A percentile compares a stretch with the other conserved stretches of the same genome.
phyloP scores from a whole-genome alignment of 2,329 filamentous ascomycete genomes.

The Pseudonectria foliicola region DNA sequence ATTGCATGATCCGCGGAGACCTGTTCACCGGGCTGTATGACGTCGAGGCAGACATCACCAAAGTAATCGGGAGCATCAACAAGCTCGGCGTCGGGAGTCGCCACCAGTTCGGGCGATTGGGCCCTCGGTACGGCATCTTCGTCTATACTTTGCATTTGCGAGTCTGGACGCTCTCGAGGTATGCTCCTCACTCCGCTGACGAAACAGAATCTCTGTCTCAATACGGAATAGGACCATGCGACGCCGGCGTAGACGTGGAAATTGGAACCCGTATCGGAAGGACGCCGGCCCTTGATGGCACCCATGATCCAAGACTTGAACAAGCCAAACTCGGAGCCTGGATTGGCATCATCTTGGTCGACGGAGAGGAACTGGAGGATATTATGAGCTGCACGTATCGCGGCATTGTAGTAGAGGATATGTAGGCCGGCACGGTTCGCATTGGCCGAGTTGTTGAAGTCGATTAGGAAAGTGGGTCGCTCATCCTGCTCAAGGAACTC shows the following conservation, averaged over 20 bases:
- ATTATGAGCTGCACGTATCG: constrained; percentile 51
- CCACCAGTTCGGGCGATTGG: constrained; percentile 31
- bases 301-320: constrained; percentile 67
- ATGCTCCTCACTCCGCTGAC: constrained; percentile 48
- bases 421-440: constrained; percentile 46
- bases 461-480: constrained; percentile 68
- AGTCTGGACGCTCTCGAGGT: constrained; percentile 28
- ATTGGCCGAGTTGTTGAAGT: constrained; percentile 54
- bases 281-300: constrained; percentile 44
- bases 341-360: constrained; percentile 35
- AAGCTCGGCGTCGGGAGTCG: constrained; percentile 25
- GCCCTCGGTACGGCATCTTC: constrained; percentile 25
- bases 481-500: constrained; percentile 73
- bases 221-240: constrained; percentile 62
- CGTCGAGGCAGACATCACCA: constrained; percentile 23
- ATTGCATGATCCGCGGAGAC: constrained; percentile 16
- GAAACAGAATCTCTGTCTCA: constrained; percentile 62
- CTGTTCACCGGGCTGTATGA: constrained; percentile 5
- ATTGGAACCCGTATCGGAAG: constrained; percentile 43
- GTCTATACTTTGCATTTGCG: constrained; percentile 31
- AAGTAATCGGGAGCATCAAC: constrained; percentile 36
- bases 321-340: constrained; percentile 43
- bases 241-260: constrained; percentile 57
- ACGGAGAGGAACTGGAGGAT: constrained; percentile 51
- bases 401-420: constrained; percentile 61